phyloP scores from a whole-genome alignment of 768 basidiomycete genomes.

The Panaeolus cyanescens region DNA sequence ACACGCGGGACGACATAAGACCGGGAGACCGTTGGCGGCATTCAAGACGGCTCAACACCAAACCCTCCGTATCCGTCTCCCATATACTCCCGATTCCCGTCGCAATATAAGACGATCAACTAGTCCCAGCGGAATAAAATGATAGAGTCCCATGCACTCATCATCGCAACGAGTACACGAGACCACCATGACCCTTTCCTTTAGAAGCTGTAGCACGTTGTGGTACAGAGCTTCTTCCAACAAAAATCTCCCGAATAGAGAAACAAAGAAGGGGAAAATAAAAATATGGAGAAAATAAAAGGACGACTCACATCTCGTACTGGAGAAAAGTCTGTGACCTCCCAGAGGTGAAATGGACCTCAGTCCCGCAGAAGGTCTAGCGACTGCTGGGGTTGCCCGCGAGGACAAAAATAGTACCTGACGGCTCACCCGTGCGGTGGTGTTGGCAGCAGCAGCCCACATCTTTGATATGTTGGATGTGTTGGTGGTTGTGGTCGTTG shows the following conservation, averaged over 20 bases:
- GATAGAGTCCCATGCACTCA: not conserved
- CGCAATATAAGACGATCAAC: not conserved
- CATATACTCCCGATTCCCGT: not conserved
- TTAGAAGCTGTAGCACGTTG: not conserved
- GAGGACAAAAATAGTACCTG: not conserved
- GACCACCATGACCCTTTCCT: not conserved
- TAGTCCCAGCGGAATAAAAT: conserved; percentile 1
- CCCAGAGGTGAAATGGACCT: not conserved
- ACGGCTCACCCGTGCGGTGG: not conserved
- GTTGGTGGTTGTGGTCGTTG: conserved; percentile 2
- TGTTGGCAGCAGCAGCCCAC: conserved; percentile 1
- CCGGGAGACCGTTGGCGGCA: conserved; percentile 3
- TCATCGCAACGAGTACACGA: not conserved
- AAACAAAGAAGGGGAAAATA: no score
- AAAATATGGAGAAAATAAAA: not conserved
- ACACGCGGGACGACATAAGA: not conserved
- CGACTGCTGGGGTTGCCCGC: not conserved
- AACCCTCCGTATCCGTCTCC: not conserved
- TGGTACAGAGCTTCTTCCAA: not conserved
- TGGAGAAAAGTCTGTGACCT: not conserved
- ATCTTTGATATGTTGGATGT: not conserved
- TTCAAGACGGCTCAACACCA: not conserved
- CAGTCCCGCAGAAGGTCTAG: not conserved
- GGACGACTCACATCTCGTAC: not conserved
- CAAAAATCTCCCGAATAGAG: not conserved